These are phyloP conservation scores for Cyathus striatus DNA, from an alignment of 768 basidiomycete species.

Conservation along the genomic window DNA sequence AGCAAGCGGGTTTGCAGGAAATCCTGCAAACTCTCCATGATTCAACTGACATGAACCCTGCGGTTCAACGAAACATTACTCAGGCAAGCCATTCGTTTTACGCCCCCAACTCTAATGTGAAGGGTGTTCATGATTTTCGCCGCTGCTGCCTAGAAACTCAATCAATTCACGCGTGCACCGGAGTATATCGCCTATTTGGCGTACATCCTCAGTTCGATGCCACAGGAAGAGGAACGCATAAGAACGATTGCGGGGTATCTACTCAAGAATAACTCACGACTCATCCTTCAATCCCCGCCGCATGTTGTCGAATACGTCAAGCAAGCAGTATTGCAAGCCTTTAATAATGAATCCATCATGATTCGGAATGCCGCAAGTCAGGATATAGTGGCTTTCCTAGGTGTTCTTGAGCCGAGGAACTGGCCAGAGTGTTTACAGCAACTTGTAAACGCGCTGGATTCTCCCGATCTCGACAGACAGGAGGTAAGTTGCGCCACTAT, in stretches of 20 bases:
- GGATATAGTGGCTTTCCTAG: constrained; percentile 86
- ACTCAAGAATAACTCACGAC: constrained; percentile 90
- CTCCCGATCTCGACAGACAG: constrained; percentile 67
- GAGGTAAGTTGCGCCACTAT: constrained; percentile 69
- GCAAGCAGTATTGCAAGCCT: constrained; percentile 71
- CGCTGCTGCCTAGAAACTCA: constrained; percentile 63
- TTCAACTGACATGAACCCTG: constrained; percentile 75
- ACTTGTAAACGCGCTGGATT: constrained; percentile 77
- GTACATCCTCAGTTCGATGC: constrained; percentile 80
- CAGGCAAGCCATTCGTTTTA: constrained; percentile 48
- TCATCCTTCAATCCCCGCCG: constrained; percentile 62
- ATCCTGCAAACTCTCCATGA: constrained; percentile 89
- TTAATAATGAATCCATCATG: constrained; percentile 77
- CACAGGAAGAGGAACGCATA: constrained; percentile 86
- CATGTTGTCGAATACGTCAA: constrained; percentile 74
- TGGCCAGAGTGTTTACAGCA: constrained; percentile 95
- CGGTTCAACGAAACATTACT: constrained; percentile 77
- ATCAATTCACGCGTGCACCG: constrained; percentile 79
- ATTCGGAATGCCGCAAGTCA: constrained; percentile 93
- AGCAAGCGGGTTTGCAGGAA: constrained; percentile 83
- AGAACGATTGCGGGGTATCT: constrained; percentile 94
- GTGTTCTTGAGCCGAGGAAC: constrained; percentile 81
- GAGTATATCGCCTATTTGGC: constrained; percentile 96
- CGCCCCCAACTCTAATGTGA: constrained; percentile 11
- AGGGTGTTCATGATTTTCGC: too few species aligned